phyloP scores from a whole-genome alignment of 192 early-diverging fungal species.

The Chytriomyces hyalinus region DNA sequence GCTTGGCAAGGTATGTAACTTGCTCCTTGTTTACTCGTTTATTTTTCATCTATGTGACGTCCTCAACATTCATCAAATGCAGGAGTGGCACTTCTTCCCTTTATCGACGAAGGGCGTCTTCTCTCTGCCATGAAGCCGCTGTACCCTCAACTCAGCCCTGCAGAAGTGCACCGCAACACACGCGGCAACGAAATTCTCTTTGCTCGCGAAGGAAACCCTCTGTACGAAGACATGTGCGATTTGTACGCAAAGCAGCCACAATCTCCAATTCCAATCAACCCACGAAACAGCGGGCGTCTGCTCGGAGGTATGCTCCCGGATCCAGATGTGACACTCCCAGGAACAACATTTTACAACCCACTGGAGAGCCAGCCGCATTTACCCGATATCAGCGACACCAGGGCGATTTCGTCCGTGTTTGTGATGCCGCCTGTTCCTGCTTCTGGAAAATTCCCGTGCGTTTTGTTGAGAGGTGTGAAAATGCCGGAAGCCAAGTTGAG shows the following conservation, averaged over 20 bases:
- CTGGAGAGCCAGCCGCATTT: constrained; percentile 39
- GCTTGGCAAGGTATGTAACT: constrained; percentile 82
- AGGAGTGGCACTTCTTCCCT: constrained; percentile 92
- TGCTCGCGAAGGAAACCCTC: constrained; percentile 36
- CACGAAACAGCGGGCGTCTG: constrained; percentile 31
- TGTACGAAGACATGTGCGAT: constrained; percentile 51
- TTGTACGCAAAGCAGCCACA: constrained; percentile 41
- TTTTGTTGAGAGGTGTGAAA: constrained; percentile 31
- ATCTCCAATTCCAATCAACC: constrained; percentile 45
- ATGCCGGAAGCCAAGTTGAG: constrained; percentile 33
- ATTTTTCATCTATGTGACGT: constrained; percentile 14
- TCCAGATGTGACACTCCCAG: constrained; percentile 53
- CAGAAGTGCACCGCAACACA: constrained; percentile 51
- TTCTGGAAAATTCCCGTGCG: constrained; percentile 40
- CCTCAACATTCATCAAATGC: neutral
- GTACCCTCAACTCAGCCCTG: constrained; percentile 49
- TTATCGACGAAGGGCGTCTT: constrained; percentile 91
- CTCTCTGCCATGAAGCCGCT: constrained; percentile 73
- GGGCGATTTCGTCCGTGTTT: constrained; percentile 48
- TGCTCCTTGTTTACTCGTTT: constrained; percentile 2
- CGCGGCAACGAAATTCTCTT: constrained; percentile 51
- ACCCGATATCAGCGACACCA: constrained; percentile 47
- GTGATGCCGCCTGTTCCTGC: constrained; percentile 47
- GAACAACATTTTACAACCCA: constrained; percentile 54
- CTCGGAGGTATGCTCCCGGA: constrained; percentile 51